Evolutionary conservation across 2,329 filamentous ascomycete genomes (phyloP), one percentile per base, ranked within the genome.

Genomic region (Ophiostoma piceae): DNA sequence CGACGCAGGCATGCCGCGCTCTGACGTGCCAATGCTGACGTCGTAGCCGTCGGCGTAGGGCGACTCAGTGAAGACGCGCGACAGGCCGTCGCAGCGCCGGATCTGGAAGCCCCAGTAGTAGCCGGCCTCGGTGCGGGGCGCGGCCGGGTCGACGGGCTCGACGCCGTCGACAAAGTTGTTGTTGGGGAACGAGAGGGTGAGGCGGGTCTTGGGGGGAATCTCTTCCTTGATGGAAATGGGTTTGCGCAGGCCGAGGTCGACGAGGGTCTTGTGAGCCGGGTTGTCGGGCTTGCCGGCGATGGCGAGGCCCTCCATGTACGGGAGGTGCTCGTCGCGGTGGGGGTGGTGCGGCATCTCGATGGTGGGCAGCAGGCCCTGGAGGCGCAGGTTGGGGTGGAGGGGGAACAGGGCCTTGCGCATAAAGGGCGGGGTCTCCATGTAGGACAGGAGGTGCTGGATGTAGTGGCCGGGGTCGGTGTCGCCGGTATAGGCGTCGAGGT

Each of bases 61-160:
- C 73, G 87, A 89, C 77, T 94, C 91, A 3, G 91, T 93, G 75
- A 94, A 93, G 8, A 96, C 87, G 5, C 84, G 81, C 5, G 90
- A 90, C 5, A 96, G 83, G 2, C 86, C 89, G 4, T 79, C 75
- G 47, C 88, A 88, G 72, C 84, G 86, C 35, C 92, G 86, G 3
- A 93, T 87, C 9, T 82, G 84, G 78, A 90, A 96, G 65, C 92
- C 92, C 92, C 92, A 96, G 80, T 94, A 96, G 79, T 92, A 95
- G 0, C 92, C 92, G 1, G 83, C 86, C 73, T 93, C 87, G 68
- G 90, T 89, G 70, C 92, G 85, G 0, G 92, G 92, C 2, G 84
- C 80, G 35, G 85, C 82, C 0, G 92, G 90, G 47, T 88, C 83
- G 2, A 94, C 88, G 19, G 89, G 85, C 69, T 88, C 84, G 0